Evolutionary conservation across 371 early-diverging fungal species (phyloP).

Genomic region (Gilbertella persicaria): DNA sequence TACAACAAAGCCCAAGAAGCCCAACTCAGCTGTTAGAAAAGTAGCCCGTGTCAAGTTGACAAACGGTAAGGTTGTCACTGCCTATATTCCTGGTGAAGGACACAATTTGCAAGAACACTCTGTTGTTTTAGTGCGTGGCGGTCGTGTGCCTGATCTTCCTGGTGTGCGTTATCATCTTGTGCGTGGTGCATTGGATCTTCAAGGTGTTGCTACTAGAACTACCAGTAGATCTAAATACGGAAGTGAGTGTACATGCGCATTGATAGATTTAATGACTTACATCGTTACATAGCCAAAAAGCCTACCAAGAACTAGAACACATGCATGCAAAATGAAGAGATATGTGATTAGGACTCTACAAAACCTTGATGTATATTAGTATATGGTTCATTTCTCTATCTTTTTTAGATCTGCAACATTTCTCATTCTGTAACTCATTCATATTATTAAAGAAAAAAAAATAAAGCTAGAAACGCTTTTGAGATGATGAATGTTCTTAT

Average conservation of each 20-base stretch:
- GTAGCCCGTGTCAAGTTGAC: slow-evolving; percentile 85
- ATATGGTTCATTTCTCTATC: neutral
- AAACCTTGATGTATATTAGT: neutral
- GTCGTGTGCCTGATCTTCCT: slow-evolving; percentile 95
- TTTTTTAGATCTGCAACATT: neutral
- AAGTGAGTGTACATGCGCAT: slow-evolving; percentile 53
- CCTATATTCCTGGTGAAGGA: slow-evolving; percentile 98
- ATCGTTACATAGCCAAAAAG: slow-evolving; percentile 39
- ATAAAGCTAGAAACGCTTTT: too few species aligned
- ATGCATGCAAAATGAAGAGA: neutral
- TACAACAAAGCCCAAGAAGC: slow-evolving; percentile 91
- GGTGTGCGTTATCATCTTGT: slow-evolving; percentile 96
- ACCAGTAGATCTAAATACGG: slow-evolving; percentile 94
- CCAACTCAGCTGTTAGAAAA: slow-evolving; percentile 91
- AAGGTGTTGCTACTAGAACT: slow-evolving; percentile 88
- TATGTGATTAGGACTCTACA: too few species aligned
- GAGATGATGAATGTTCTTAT: too few species aligned
- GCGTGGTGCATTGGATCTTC: slow-evolving; percentile 92
- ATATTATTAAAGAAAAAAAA: neutral
- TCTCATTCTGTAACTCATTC: too few species aligned
- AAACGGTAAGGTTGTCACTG: slow-evolving; percentile 86
- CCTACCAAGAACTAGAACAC: slow-evolving; percentile 41
- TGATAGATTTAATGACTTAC: neutral
- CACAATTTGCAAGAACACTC: slow-evolving; percentile 98
- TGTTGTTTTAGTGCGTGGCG: slow-evolving; percentile 94